Conservation (phyloP, 108 stramenopile genomes). For the Conticribra weissflogii region DNA sequence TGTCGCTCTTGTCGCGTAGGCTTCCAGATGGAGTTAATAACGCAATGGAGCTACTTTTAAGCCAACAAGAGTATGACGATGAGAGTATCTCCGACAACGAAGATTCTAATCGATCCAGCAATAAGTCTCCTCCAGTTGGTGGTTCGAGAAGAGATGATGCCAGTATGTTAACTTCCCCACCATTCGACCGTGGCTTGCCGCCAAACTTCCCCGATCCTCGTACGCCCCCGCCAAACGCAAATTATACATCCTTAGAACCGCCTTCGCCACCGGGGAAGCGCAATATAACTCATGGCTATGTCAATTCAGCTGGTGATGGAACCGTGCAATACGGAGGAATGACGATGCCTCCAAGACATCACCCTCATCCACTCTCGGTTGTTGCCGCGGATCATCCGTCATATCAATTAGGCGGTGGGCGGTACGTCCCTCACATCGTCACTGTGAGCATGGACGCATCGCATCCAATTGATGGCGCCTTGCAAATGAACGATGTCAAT, state of each 20-base stretch:
- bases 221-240: slow-evolving; percentile 37
- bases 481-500: slow-evolving; percentile 22
- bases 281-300: slow-evolving; percentile 28
- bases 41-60: slow-evolving; percentile 74
- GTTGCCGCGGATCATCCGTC: slow-evolving; percentile 51
- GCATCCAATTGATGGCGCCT: slow-evolving; percentile 31
- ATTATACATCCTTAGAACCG: slow-evolving; percentile 36
- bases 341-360: no score
- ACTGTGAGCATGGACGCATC: slow-evolving; percentile 63
- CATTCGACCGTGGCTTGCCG: slow-evolving; percentile 9
- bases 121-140: slow-evolving; percentile 1
- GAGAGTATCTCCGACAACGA: slow-evolving; percentile 4
- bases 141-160: background rate
- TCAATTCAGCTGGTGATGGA: no score
- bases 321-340: no score
- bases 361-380: slow-evolving; percentile 68
- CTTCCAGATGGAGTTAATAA: slow-evolving; percentile 76
- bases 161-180: slow-evolving; percentile 4
- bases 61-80: slow-evolving; percentile 38
- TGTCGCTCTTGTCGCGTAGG: slow-evolving; percentile 4
- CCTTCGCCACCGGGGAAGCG: slow-evolving; percentile 55
- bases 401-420: slow-evolving; percentile 52
- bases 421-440: slow-evolving; percentile 85
- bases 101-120: background rate
- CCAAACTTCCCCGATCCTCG: slow-evolving; percentile 29